phyloP scores from a whole-genome alignment of 441 rosid species.

The Corymbia calophylla region DNA sequence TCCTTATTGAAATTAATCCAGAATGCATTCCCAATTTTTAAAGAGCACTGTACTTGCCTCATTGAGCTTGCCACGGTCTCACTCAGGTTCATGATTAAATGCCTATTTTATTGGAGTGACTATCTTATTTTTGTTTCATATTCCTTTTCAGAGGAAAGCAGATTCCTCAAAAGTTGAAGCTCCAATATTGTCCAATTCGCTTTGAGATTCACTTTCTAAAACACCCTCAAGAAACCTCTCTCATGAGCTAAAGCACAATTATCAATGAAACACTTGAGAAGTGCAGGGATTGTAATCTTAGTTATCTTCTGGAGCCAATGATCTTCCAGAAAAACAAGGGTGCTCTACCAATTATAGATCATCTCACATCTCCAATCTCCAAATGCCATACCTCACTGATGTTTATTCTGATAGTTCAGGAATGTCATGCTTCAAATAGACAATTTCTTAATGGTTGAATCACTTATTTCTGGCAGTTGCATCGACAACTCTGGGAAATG shows the following conservation, averaged over 20 bases:
- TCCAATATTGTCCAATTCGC: not conserved
- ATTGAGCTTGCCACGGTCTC: not conserved
- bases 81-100: not conserved
- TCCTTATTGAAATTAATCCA: not conserved
- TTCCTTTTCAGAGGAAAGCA: not conserved
- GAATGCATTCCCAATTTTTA: not conserved
- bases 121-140: not conserved
- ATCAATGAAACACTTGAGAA: not conserved
- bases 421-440: not conserved
- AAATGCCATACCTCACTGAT: not conserved
- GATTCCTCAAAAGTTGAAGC: not conserved
- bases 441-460: not conserved
- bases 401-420: not conserved
- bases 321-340: not conserved
- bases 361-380: not conserved
- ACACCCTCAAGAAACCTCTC: not conserved
- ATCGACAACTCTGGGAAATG: conserved; percentile 85
- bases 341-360: not conserved
- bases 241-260: not conserved
- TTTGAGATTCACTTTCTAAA: not conserved
- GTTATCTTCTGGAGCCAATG: not conserved
- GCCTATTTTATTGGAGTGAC: not conserved
- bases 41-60: not conserved
- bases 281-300: not conserved
- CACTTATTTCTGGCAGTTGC: conserved; percentile 39